These are phyloP conservation scores for Bimuria novae-zelandiae DNA, from an alignment of 2,329 filamentous ascomycete genomes.

Conservation along the genomic window DNA sequence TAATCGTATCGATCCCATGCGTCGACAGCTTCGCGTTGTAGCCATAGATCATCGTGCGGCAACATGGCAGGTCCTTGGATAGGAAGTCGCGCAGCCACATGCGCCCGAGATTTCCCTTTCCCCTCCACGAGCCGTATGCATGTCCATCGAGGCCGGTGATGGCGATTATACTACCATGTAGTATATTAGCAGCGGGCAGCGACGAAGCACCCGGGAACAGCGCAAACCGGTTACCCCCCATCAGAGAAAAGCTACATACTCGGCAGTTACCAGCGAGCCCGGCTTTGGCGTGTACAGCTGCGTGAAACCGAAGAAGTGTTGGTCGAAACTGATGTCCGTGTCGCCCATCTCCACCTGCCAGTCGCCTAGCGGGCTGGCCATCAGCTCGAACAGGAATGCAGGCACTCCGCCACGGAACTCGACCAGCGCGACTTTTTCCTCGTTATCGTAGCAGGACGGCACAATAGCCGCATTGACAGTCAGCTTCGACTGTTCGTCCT, in stretches of 20 bases:
- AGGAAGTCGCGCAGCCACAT: constrained; percentile 12
- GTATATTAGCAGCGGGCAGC: no score
- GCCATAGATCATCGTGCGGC: no score
- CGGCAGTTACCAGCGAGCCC: constrained; percentile 8
- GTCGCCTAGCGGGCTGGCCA: constrained; percentile 7
- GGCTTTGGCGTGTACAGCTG: constrained; percentile 25
- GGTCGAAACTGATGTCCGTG: constrained; percentile 22
- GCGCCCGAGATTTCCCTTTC: constrained; percentile 4
- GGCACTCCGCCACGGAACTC: constrained; percentile 11
- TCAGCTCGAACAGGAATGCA: constrained; percentile 10
- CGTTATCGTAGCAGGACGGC: constrained; percentile 14
- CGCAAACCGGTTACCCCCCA: no score
- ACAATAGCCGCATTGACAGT: neutral
- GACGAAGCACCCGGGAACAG: no score
- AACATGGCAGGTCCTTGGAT: no score
- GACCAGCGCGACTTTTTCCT: constrained; percentile 13
- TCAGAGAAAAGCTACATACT: constrained; percentile 9
- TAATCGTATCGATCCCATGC: no score
- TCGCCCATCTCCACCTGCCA: constrained; percentile 13
- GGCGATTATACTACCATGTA: constrained; percentile 8
- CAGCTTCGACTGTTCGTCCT: constrained; percentile 9
- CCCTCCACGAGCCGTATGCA: constrained; percentile 14
- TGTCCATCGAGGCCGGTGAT: constrained; percentile 14
- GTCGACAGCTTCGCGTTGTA: no score
- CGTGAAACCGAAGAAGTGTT: constrained; percentile 33